Evolutionary conservation across 75 land plant genomes (phyloP), one percentile per base, ranked within the genome.

Genomic region (Pinus tabuliformis): DNA sequence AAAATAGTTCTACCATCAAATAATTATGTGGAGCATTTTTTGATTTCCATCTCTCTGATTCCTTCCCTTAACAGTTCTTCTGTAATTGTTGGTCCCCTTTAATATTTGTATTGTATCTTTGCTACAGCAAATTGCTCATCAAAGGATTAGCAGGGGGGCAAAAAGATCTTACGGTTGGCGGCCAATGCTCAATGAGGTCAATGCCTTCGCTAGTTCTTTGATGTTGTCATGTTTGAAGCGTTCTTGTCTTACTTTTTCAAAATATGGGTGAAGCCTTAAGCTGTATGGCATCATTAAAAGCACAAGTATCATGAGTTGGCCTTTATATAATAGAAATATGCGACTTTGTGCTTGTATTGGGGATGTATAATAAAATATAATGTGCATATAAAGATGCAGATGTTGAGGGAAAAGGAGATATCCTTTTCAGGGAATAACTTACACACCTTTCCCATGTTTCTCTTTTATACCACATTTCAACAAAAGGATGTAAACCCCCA

Each of bases 361-460:
- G 18, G 18, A 20, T 64, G 37, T 17, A 16, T 17, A 72, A 58
- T 17, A 24, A 59, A 33, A 7, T 49, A 60, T 20, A 42, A 20
- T 11, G 8, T 42, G 75, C 45, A 49, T 9, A 49, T 8, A 49
- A 9, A 49, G 12, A 49, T 2, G 1, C 54, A 49, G 54, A 49
- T 49, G 54, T 49, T 49, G 54, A 49, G 49, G 7, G 21, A n/a
- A 68, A 68, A 68, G n/a, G 36, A 68, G n/a, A 42, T 68, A 8
- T 42, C 42, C 22, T 39, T 42, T 37, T 68, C 22, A 68, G 42
- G 24, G 21, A n/a, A 42, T 68, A 68, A 20, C 26, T 42, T 54
- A 52, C 72, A 75, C 74, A 96, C 99, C 99, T 95, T n/a, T 77
- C 78, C 99, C 99, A 97, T 22, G 94, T 76, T 1, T 80, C 76